phyloP scores from a whole-genome alignment of 2,329 filamentous ascomycete genomes.

The Curvularia spicifera region DNA sequence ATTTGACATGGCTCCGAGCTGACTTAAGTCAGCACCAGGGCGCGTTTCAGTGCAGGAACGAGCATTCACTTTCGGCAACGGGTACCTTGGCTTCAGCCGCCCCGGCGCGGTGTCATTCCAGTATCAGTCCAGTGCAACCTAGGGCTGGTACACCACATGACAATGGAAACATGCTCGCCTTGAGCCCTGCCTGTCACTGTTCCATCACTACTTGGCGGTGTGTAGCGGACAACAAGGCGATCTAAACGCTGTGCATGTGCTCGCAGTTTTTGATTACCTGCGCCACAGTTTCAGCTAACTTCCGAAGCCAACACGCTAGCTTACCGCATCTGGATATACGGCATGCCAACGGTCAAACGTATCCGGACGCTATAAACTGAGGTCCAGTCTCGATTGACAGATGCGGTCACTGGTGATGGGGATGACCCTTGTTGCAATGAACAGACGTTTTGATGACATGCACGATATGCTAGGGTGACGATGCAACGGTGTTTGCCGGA shows the following conservation, averaged over 20 bases:
- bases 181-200: neutral
- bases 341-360: neutral
- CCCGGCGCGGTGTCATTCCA: neutral
- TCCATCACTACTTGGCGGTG: neutral
- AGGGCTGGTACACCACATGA: neutral
- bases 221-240: neutral
- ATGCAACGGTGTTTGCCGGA: neutral
- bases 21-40: neutral
- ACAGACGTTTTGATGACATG: neutral
- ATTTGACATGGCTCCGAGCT: neutral
- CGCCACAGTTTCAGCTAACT: neutral
- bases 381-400: neutral
- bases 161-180: neutral
- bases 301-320: neutral
- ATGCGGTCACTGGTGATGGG: neutral
- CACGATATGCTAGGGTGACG: neutral
- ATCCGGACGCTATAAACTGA: neutral
- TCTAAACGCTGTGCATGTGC: neutral
- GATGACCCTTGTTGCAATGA: neutral
- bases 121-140: neutral
- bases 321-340: neutral
- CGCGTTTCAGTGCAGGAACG: neutral
- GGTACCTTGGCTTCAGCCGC: neutral
- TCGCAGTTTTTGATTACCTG: neutral
- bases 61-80: neutral